Conservation (phyloP, 148 eudicot species). For the Euryodendron excelsum region DNA sequence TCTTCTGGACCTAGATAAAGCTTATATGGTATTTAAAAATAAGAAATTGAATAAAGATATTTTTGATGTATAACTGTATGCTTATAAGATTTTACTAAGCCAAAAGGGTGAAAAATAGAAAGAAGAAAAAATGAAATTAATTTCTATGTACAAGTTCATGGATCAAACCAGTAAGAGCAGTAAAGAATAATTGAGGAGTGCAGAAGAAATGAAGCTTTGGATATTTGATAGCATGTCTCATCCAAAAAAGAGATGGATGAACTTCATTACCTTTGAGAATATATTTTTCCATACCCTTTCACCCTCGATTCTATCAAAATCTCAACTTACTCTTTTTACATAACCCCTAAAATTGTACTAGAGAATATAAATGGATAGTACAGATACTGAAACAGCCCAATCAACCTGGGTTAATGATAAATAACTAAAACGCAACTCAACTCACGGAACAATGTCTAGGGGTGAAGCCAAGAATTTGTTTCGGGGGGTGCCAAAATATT, state of each 20-base stretch:
- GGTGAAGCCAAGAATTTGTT: too few species aligned
- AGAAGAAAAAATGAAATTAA: neutral
- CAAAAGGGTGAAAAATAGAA: neutral
- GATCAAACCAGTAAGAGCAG: neutral
- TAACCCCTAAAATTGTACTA: neutral
- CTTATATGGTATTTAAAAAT: neutral
- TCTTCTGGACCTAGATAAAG: neutral
- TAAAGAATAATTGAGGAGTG: neutral
- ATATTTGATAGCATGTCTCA: neutral
- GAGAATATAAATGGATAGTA: constrained; percentile 1
- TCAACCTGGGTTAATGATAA: neutral
- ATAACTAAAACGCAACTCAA: neutral
- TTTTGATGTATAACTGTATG: neutral
- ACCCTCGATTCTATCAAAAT: neutral
- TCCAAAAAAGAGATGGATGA: neutral
- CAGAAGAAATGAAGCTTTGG: neutral
- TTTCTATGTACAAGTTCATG: neutral
- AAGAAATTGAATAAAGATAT: neutral
- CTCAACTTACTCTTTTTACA: neutral
- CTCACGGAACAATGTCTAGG: neutral
- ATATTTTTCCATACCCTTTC: neutral
- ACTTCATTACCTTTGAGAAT: neutral
- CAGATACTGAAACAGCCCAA: neutral
- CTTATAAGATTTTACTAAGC: neutral
- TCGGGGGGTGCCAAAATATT: too few species aligned